Conservation (phyloP, 371 early-diverging fungal genomes). For the Fennellomyces sp. region DNA sequence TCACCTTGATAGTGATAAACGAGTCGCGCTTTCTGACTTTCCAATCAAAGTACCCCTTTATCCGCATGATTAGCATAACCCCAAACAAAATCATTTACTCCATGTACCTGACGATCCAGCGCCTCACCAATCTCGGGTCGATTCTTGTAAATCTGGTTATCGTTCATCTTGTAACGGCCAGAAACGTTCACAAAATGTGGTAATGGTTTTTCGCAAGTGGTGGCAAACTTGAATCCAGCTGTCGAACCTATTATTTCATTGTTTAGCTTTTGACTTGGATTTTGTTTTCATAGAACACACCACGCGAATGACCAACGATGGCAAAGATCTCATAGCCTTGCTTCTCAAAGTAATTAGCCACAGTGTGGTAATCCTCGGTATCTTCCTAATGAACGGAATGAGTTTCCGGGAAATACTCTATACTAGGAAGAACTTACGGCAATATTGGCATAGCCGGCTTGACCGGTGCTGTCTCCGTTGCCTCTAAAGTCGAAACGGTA, state of each 20-base stretch:
- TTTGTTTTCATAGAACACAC: slow-evolving; percentile 35
- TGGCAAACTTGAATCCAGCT: slow-evolving; percentile 58
- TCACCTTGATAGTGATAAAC: slow-evolving; percentile 34
- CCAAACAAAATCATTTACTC: background rate
- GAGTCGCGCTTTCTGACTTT: slow-evolving; percentile 35
- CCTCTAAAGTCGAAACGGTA: slow-evolving; percentile 67
- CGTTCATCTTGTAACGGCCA: slow-evolving; percentile 59
- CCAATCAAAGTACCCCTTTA: slow-evolving; percentile 51
- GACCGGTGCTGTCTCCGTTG: slow-evolving; percentile 60
- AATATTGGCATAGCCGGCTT: slow-evolving; percentile 56
- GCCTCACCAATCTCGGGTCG: slow-evolving; percentile 36
- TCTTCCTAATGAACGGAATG: slow-evolving; percentile 40
- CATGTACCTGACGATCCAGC: slow-evolving; percentile 27
- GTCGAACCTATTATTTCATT: slow-evolving; percentile 45
- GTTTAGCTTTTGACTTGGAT: no score
- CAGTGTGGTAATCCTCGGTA: slow-evolving; percentile 56
- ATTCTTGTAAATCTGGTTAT: slow-evolving; percentile 29
- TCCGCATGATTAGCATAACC: background rate
- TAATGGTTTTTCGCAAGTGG: slow-evolving; percentile 39
- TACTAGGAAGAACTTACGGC: slow-evolving; percentile 24
- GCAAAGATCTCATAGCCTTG: slow-evolving; percentile 62
- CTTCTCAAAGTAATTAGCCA: slow-evolving; percentile 53
- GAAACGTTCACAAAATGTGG: slow-evolving; percentile 55
- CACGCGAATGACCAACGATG: slow-evolving; percentile 60
- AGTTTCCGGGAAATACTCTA: background rate